Conservation (phyloP, 2,329 filamentous ascomycete species). For the Beauveria pseudobassiana region DNA sequence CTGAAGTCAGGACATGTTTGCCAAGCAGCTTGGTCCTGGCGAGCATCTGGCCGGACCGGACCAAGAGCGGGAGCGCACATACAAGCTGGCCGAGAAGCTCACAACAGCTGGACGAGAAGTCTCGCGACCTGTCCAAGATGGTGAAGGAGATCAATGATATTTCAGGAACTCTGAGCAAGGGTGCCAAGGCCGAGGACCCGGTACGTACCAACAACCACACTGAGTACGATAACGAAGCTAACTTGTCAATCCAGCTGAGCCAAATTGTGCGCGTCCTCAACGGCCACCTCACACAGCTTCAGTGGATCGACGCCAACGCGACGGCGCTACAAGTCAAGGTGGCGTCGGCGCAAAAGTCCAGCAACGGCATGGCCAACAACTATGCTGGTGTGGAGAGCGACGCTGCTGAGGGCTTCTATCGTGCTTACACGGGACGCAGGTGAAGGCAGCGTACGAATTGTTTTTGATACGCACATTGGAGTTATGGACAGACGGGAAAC, state of each 20-base stretch:
- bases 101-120: slow-evolving; percentile 90
- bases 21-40: slow-evolving; percentile 65
- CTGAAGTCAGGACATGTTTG: slow-evolving; percentile 86
- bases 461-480: slow-evolving; percentile 11
- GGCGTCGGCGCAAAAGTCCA: slow-evolving; percentile 69
- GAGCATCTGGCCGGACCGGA: slow-evolving; percentile 81
- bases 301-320: slow-evolving; percentile 86
- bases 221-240: slow-evolving; percentile 16
- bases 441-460: slow-evolving; percentile 23
- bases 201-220: slow-evolving; percentile 43
- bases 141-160: slow-evolving; percentile 97
- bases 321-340: slow-evolving; percentile 78
- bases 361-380: slow-evolving; percentile 51
- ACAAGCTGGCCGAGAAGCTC: slow-evolving; percentile 90
- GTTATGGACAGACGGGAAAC: slow-evolving; percentile 7
- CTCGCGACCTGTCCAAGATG: slow-evolving; percentile 87
- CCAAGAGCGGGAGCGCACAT: slow-evolving; percentile 90
- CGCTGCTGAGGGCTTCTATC: slow-evolving; percentile 82
- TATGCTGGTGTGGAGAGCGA: slow-evolving; percentile 57
- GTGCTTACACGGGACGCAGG: slow-evolving; percentile 74
- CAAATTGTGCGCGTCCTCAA: slow-evolving; percentile 96
- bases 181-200: slow-evolving; percentile 78
- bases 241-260: slow-evolving; percentile 55
- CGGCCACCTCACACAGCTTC: slow-evolving; percentile 81
- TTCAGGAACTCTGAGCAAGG: slow-evolving; percentile 82